These are phyloP conservation scores for Lentinula novae-zelandiae DNA, from an alignment of 1,284 basidiomycete species.

Conservation along the genomic window DNA sequence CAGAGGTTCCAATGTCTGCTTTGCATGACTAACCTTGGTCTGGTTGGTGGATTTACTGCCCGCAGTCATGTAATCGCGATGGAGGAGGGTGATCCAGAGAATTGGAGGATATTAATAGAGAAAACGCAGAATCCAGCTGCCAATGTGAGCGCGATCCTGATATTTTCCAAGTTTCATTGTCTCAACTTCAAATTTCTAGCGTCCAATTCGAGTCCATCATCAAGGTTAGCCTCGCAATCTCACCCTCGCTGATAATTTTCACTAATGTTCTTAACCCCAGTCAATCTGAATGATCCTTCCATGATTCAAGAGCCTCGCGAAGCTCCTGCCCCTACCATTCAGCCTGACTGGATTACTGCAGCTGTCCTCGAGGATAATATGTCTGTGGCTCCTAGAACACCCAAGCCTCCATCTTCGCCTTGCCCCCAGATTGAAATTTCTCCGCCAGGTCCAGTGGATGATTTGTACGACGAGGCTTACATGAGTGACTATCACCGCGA, in stretches of 20 bases:
- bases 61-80: slow-evolving; percentile 24
- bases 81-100: slow-evolving; percentile 25
- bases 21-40: slow-evolving; percentile 20
- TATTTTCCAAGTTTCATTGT: not conserved
- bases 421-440: slow-evolving; percentile 3
- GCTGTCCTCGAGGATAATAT: slow-evolving; percentile 2
- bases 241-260: not conserved
- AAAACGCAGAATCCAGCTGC: not conserved
- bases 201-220: not conserved
- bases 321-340: not conserved
- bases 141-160: not conserved
- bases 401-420: not conserved
- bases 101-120: slow-evolving; percentile 12
- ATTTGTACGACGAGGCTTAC: not conserved
- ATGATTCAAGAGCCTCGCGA: not conserved
- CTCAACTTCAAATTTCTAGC: not conserved
- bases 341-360: slow-evolving; percentile 1
- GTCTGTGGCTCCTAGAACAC: not conserved
- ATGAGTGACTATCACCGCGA: not conserved
- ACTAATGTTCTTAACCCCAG: not conserved
- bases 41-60: slow-evolving; percentile 22
- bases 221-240: not conserved
- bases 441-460: not conserved
- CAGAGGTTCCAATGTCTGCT: slow-evolving; percentile 27
- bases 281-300: slow-evolving; percentile 2